Base-by-base conservation (phyloP, 2,329 filamentous ascomycete genomes). In the Aspergillaceae sp. region DNA sequence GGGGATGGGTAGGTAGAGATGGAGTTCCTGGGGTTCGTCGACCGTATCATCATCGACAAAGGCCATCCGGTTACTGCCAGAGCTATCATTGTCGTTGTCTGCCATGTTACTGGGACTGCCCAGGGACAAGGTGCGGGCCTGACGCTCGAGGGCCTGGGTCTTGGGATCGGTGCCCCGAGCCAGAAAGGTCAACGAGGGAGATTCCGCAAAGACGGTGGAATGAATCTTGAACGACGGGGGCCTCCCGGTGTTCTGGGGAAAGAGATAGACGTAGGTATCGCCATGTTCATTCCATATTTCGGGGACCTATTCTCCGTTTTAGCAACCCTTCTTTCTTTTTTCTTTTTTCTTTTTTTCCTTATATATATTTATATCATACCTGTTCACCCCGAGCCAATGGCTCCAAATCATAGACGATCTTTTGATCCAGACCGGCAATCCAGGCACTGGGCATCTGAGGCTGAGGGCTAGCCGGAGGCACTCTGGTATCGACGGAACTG, bases 191-290 rank as follows among this genome's bases (percentile, higher is more conserved):
- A 83, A 67, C 35, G 72, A 68, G 2, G 71, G 70, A 4, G 80
- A 83, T 29, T 78, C 74, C 29, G 74, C 71, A 52, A 82, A 79
- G 29, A 79, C 67, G 3, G 75, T 69, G 3, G 79, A 81, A 56
- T 82, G 72, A 46, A 84, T 66, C 48, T 75, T 77, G 68, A 84
- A 83, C 2, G 79, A 82, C 6, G 80, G 70, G 4, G 77, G 72
- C 56, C 74, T 74, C 44, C 73, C 73, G 19, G 77, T 75, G 10
- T 68, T 74, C 37, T 74, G 70, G 1, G 80, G 78, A 55, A 79
- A 82, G 9, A 83, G 69, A 55, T 83, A 79, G n/a, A 84, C 71
- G 49, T 75, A 72, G 9, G 79, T 82, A 58, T 83, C 78, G n/a
- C 76, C 80, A 41, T 73, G 60, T 3, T 80, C 75, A 53, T 82